These are phyloP conservation scores for Pseudocercospora macadamiae DNA, from an alignment of 2,329 filamentous ascomycete species.

Conservation along the genomic window DNA sequence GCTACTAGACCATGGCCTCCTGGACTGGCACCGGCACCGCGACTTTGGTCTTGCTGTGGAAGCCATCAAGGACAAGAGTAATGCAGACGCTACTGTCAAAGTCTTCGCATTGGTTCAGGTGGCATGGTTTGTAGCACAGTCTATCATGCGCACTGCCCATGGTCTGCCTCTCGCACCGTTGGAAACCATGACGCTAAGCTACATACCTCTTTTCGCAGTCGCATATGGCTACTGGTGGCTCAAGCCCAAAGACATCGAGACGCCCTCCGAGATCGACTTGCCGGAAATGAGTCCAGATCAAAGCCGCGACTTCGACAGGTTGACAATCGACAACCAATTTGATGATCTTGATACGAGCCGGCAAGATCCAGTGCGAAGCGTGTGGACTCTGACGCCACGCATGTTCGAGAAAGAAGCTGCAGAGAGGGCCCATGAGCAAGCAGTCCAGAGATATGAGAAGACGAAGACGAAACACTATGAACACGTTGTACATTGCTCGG, in stretches of 20 bases:
- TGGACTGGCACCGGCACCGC: conserved; percentile 34
- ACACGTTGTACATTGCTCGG: conserved; percentile 5
- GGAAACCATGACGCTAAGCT: conserved; percentile 43
- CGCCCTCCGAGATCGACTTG: conserved; percentile 36
- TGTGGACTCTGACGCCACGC: conserved; percentile 38
- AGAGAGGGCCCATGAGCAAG: conserved; percentile 8
- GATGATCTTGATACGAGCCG: conserved; percentile 33
- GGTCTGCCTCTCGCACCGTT: conserved; percentile 40
- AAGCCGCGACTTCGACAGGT: conserved; percentile 30
- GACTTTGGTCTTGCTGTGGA: conserved; percentile 35
- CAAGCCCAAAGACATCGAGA: conserved; percentile 43
- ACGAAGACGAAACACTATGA: not conserved
- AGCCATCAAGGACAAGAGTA: conserved; percentile 40
- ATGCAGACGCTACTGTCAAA: conserved; percentile 39
- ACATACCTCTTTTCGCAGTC: conserved; percentile 41
- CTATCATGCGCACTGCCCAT: conserved; percentile 37
- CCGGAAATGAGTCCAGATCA: conserved; percentile 34
- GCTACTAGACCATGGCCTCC: conserved; percentile 35
- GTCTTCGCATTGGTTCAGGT: conserved; percentile 37
- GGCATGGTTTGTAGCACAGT: conserved; percentile 39
- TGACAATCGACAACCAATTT: conserved; percentile 35
- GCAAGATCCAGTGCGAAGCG: conserved; percentile 32
- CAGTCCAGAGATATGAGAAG: conserved; percentile 1
- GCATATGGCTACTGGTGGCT: conserved; percentile 44
- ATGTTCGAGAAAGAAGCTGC: conserved; percentile 35